Base-by-base conservation (phyloP, 2,329 filamentous ascomycete species). In the Fonsecaea monophora region DNA sequence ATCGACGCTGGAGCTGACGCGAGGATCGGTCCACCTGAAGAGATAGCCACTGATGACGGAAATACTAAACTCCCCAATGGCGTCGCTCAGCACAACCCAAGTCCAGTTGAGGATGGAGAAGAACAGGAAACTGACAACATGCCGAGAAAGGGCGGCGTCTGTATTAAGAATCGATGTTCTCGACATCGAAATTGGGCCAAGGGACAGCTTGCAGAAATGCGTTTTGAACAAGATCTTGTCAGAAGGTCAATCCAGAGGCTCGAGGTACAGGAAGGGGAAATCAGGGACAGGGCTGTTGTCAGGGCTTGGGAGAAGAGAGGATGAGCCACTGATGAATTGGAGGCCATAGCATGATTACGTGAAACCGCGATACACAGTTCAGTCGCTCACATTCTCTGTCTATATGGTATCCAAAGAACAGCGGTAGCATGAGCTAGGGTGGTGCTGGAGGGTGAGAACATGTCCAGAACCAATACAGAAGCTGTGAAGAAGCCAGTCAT, bases 131-230 rank as follows among this genome's bases (percentile, higher is more conserved):
- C 73, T n/a, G 76, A 73, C 54, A 60, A 15, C 34, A 67, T 56
- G 66, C 78, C 25, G 66, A 77, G 35, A 74, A 75, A 60, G 45
- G 78, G 78, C 9, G 81, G 81, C 3, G 76, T 83, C 10, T 84
- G 82, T 71, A 76, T 77, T 30, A 82, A 81, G 73, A 83, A 82
- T 65, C 77, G 80, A 4, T 84, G 82, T 66, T 79, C 82, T 65
- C 73, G 81, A 67, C 82, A 84, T 67, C 80, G 80, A 61, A 79
- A 80, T 62, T 83, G 82, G 82, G 72, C 78, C 55, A 83, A 82
- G 68, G 76, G 82, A 4, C 79, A 81, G 66, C 79, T 71, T 50
- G 69, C 69, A 4, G 70, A 73, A 53, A 53, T 72, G 48, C 55
- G 70, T 30, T 73, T 72, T 53, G 72, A 73, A 57, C 69, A 72